Base-by-base conservation (phyloP, 2,329 filamentous ascomycete species). In the Penicillium sp. region DNA sequence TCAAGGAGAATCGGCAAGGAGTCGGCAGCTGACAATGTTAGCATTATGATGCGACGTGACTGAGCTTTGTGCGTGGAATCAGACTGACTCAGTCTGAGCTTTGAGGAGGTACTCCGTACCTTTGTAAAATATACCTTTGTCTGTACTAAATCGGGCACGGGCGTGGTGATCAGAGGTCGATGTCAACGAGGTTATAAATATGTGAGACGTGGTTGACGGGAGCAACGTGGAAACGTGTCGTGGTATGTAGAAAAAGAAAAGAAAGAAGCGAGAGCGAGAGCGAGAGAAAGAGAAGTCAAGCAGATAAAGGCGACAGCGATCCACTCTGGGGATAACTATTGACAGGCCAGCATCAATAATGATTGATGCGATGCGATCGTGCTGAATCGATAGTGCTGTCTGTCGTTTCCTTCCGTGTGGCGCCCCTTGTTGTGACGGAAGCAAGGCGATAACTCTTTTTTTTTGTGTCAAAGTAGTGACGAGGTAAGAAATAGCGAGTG, bases 1-100 rank as follows among this genome's bases (percentile, higher is more conserved):
- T 55, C 52, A 55, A 55, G 52, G 46, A 47, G 52, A 48, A 43
- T 48, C 46, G 24, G 46, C 46, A 47, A 26, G 24, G 23, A 21
- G 16, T 11, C 23, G n/a, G 24, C 40, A 43, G 40, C 40, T 43
- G 23, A 42, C 26, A 21, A n/a, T 16, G 16, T 18, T 38, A 47
- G 46, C 23, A 28, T 18, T n/a, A 8, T n/a, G n/a, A 45, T 30
- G n/a, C n/a, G n/a, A n/a, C n/a, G n/a, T n/a, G n/a, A n/a, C n/a
- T n/a, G n/a, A n/a, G n/a, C n/a, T n/a, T n/a, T n/a, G n/a, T n/a
- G n/a, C n/a, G n/a, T n/a, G n/a, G n/a, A n/a, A n/a, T n/a, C n/a
- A n/a, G n/a, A n/a, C n/a, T n/a, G n/a, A n/a, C n/a, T n/a, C n/a
- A n/a, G n/a, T n/a, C n/a, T n/a, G n/a, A n/a, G n/a, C n/a, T n/a